Evolutionary conservation across 345 rosid genomes (phyloP), one percentile per base, ranked within the genome.

Genomic region (Eucalyptus brandiana): DNA sequence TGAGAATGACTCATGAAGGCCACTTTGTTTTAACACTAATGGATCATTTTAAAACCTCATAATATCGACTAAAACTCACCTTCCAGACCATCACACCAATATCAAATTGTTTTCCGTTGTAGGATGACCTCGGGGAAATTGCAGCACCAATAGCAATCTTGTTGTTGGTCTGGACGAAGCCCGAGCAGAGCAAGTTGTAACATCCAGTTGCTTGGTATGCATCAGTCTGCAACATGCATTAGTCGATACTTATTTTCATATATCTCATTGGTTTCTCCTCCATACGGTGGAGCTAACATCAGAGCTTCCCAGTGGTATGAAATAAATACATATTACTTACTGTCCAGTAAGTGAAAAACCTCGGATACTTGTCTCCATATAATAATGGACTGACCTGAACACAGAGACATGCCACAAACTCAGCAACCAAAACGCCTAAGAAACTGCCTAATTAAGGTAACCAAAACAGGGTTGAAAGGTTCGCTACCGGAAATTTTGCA

Each of bases 311-410:
- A 42, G 85, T 49, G 87, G 53, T 14, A 56, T 62, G 54, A 86
- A 60, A 80, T 48, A 19, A 62, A 87, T 58, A 12, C 44, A 26
- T 17, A 49, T 62, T 37, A 60, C 88, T 95, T 90, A 97, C 99
- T 28, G 99, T 98, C 99, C 99, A 98, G 87, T 98, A 98, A 56
- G 99, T 98, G 91, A 98, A 98, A 93, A 98, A 98, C 90, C 99
- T 95, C 86, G 99, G 99, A 89, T 96, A 94, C 89, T 90, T 95
- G 94, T 98, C 99, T 86, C 99, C 99, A 87, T 98, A 98, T 62
- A 97, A 89, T 89, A 96, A 97, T 87, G 99, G 99, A 91, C 99
- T 98, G 90, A 98, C 98, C 99, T 98, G 98, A 87, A 91, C 42
- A 87, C 56, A 87, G 37, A 53, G 87, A 50, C 89, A 58, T 83